These are phyloP conservation scores for Asterionellopsis glacialis DNA, from an alignment of 108 stramenopile species.

Conservation along the genomic window DNA sequence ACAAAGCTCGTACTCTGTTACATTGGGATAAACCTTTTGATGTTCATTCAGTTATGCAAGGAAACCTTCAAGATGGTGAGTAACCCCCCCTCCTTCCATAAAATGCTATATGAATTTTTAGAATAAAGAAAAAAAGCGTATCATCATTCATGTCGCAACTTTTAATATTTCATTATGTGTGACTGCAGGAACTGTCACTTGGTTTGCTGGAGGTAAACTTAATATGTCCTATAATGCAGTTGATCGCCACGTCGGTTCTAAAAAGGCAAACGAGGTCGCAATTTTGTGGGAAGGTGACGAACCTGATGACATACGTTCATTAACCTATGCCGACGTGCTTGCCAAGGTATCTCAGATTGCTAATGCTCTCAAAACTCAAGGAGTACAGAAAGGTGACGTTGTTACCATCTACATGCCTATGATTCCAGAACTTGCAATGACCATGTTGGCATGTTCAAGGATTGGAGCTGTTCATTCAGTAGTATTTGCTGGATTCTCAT, in stretches of 20 bases:
- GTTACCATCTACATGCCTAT: constrained; percentile 99
- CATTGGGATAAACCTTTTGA: constrained; percentile 65
- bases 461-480: constrained; percentile 97
- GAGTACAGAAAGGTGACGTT: constrained; percentile 87
- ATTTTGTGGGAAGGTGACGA: constrained; percentile 83
- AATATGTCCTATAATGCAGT: constrained; percentile 87
- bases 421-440: constrained; percentile 95
- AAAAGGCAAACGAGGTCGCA: constrained; percentile 66
- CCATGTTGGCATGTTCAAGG: constrained; percentile 97
- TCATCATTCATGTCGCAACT: no score
- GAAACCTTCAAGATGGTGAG: constrained; percentile 48
- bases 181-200: constrained; percentile 27
- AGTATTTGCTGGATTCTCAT: constrained; percentile 96
- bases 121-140: no score
- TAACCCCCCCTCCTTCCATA: no score
- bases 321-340: constrained; percentile 75
- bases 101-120: no score
- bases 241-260: constrained; percentile 61
- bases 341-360: constrained; percentile 82
- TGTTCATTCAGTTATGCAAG: constrained; percentile 29
- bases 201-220: constrained; percentile 80
- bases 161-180: no score
- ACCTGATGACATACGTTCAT: constrained; percentile 53
- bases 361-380: constrained; percentile 82
- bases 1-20: constrained; percentile 52